Conservation (phyloP, 768 basidiomycete genomes). For the Tricholoma hemisulphureum region DNA sequence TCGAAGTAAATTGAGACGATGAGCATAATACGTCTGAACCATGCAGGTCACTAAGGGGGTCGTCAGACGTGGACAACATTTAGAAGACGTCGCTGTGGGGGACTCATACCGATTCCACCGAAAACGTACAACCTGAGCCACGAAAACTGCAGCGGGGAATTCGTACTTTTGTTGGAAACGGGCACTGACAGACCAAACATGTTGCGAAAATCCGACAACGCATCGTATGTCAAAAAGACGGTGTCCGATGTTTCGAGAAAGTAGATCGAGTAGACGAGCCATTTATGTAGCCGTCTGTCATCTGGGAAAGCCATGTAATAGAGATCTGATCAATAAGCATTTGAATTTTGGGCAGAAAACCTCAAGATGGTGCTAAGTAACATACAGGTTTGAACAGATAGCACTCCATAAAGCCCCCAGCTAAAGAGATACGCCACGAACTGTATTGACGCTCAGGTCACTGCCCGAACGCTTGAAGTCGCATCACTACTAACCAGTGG, state of each 20-base stretch:
- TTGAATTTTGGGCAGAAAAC: neutral
- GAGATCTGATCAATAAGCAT: conserved; percentile 7
- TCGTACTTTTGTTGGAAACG: neutral
- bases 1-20: neutral
- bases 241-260: conserved; percentile 14
- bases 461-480: neutral
- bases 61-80: neutral
- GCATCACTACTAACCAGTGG: neutral
- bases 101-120: neutral
- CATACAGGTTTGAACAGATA: conserved; percentile 20
- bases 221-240: conserved; percentile 4
- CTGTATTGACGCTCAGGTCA: conserved; percentile 4
- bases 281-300: conserved; percentile 10
- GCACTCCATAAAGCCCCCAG: conserved; percentile 17
- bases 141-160: neutral
- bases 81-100: neutral
- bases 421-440: conserved; percentile 16
- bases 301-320: conserved; percentile 19
- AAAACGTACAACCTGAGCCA: conserved; percentile 6
- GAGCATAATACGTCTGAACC: conserved; percentile 3
- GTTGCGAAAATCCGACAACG: conserved; percentile 6
- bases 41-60: neutral
- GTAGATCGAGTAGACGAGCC: conserved; percentile 12
- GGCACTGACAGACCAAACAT: neutral
- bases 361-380: neutral